Conservation (phyloP, 1,139 yeast genomes). For the Suhomyces yuchorum region DNA sequence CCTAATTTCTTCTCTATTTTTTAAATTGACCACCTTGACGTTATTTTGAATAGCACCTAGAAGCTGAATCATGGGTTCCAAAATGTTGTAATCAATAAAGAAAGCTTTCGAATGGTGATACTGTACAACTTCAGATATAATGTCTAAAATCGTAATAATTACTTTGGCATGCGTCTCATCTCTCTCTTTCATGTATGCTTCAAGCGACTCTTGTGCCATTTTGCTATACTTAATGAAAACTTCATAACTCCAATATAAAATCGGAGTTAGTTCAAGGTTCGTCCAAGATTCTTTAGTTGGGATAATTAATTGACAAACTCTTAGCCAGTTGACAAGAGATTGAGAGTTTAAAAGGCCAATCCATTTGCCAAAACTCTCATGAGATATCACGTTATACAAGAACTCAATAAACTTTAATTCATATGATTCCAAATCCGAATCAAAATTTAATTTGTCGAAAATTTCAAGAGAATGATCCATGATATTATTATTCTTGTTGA, state of each 20-base stretch:
- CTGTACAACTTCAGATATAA: constrained; percentile 52
- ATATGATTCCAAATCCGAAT: constrained; percentile 1
- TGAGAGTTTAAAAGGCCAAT: constrained; percentile 3
- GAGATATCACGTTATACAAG: constrained; percentile 16
- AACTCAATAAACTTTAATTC: constrained; percentile 9
- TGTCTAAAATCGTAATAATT: constrained; percentile 39
- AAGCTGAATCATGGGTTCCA: constrained; percentile 47
- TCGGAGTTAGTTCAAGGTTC: constrained; percentile 49
- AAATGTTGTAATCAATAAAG: constrained; percentile 51
- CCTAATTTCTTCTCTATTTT: constrained; percentile 11
- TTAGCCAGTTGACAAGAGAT: constrained; percentile 21
- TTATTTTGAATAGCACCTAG: constrained; percentile 53
- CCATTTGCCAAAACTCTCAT: constrained; percentile 22
- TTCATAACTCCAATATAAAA: constrained; percentile 57
- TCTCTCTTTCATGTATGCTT: neutral
- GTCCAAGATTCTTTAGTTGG: constrained; percentile 58
- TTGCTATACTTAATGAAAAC: constrained; percentile 29
- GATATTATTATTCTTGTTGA: constrained; percentile 4
- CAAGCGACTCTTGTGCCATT: constrained; percentile 7
- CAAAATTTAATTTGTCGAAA: constrained; percentile 15
- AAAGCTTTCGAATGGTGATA: constrained; percentile 55
- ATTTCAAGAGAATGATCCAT: constrained; percentile 11
- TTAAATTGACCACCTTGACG: constrained; percentile 26
- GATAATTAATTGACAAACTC: constrained; percentile 42
- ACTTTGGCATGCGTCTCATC: constrained; percentile 2